phyloP scores from a whole-genome alignment of 2,329 filamentous ascomycete species.

The Exophiala sideris region DNA sequence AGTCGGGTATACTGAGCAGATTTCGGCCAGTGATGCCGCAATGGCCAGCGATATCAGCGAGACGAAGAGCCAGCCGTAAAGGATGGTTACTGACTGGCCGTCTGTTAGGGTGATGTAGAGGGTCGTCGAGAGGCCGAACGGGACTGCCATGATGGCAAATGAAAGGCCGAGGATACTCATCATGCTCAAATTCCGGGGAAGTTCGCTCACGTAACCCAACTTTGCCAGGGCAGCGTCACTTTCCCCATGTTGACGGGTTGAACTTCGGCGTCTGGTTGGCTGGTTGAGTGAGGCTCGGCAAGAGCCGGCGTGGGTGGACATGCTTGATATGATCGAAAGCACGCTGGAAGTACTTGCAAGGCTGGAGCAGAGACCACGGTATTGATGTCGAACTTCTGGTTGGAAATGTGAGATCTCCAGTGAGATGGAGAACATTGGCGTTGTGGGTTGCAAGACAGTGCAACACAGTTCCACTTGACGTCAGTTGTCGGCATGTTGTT shows the following conservation, averaged over 20 bases:
- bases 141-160: constrained; percentile 73
- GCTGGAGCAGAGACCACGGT: neutral
- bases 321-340: neutral
- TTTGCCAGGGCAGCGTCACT: constrained; percentile 31
- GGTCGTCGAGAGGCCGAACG: constrained; percentile 65
- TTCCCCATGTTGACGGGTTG: constrained; percentile 1
- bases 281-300: neutral
- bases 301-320: neutral
- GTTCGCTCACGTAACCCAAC: constrained; percentile 63
- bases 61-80: constrained; percentile 68
- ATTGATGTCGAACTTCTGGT: neutral
- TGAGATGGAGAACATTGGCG: neutral
- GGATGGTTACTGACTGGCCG: constrained; percentile 65
- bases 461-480: neutral
- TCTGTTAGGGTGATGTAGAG: constrained; percentile 66
- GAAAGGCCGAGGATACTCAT: constrained; percentile 65
- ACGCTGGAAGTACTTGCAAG: neutral
- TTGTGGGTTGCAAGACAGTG: no score
- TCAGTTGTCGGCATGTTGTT: neutral
- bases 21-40: constrained; percentile 65
- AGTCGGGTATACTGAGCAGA: constrained; percentile 66
- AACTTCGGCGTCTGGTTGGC: neutral
- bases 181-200: constrained; percentile 66
- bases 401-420: neutral
- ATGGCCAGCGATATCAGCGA: constrained; percentile 62